Conservation (phyloP, 1,284 basidiomycete genomes). For the Quambalaria eucalypti region DNA sequence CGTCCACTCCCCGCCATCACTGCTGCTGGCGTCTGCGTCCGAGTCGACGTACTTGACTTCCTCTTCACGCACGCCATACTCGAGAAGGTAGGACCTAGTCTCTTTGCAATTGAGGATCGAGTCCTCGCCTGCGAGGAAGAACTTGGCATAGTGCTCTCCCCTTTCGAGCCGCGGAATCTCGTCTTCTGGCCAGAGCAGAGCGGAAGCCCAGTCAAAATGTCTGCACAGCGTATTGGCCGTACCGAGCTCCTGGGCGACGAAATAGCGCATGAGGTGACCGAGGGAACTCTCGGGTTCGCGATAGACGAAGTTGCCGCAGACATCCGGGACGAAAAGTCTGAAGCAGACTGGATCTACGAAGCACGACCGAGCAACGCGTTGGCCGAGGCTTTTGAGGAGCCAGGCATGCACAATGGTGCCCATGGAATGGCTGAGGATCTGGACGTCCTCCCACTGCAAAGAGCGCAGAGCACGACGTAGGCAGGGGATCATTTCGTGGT, state of each 20-base stretch:
- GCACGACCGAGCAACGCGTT: constrained; percentile 20
- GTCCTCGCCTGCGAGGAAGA: constrained; percentile 34
- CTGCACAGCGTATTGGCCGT: constrained; percentile 31
- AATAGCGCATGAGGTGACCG: constrained; percentile 29
- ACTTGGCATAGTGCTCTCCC: constrained; percentile 14
- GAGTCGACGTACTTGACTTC: no score
- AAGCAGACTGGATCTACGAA: constrained; percentile 44
- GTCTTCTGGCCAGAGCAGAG: constrained; percentile 33
- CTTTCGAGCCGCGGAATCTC: constrained; percentile 23
- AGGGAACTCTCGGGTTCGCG: constrained; percentile 25
- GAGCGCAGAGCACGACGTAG: constrained; percentile 8
- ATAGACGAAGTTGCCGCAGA: constrained; percentile 39
- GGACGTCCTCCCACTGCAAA: constrained; percentile 10
- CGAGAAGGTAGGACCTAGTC: constrained; percentile 24
- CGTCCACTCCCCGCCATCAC: no score
- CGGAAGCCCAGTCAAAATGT: constrained; percentile 38
- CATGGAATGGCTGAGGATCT: constrained; percentile 39
- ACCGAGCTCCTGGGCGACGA: constrained; percentile 32
- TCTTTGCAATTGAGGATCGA: constrained; percentile 26
- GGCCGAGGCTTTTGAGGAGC: constrained; percentile 31
- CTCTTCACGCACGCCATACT: constrained; percentile 19
- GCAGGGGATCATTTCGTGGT: constrained; percentile 25
- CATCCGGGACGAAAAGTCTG: constrained; percentile 35
- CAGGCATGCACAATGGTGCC: constrained; percentile 39
- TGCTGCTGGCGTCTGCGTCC: neutral